Evolutionary conservation across 2,329 filamentous ascomycete species (phyloP).

Genomic region (Phialemoniopsis sp.): DNA sequence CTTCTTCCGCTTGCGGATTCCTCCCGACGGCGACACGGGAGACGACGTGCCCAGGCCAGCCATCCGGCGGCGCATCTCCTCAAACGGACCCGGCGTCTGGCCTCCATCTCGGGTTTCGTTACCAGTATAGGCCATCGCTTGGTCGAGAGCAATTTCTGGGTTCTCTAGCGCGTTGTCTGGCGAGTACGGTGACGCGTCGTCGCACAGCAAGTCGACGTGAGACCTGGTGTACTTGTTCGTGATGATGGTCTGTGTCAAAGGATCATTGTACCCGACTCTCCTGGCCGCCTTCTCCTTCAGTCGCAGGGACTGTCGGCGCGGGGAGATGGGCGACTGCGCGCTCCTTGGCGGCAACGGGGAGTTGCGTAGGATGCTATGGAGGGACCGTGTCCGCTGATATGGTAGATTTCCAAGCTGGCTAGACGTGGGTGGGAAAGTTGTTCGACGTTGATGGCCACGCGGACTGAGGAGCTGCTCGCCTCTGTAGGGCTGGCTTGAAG

Average conservation of each 20-base stretch:
- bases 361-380: conserved; percentile 64
- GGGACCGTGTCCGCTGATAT: conserved; percentile 54
- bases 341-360: conserved; percentile 55
- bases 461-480: not conserved
- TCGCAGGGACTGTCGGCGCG: conserved; percentile 48
- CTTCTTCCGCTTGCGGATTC: conserved; percentile 48
- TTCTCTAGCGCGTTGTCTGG: conserved; percentile 22
- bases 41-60: conserved; percentile 39
- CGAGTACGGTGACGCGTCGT: conserved; percentile 49
- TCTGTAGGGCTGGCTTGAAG: not conserved
- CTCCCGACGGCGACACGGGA: conserved; percentile 33
- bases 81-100: conserved; percentile 58
- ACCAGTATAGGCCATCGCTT: conserved; percentile 45
- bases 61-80: conserved; percentile 58
- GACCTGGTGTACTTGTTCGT: conserved; percentile 59
- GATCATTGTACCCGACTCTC: conserved; percentile 58
- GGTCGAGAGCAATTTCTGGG: conserved; percentile 30
- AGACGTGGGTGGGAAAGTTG: no score
- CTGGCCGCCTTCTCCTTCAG: conserved; percentile 50
- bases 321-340: conserved; percentile 45
- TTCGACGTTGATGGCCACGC: no score
- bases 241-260: conserved; percentile 59
- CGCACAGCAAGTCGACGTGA: conserved; percentile 58
- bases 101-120: conserved; percentile 57
- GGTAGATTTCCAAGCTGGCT: not conserved